These are phyloP conservation scores for Paramecium sexaurelia DNA, from an alignment of 73 alveolate species.

Conservation along the genomic window DNA sequence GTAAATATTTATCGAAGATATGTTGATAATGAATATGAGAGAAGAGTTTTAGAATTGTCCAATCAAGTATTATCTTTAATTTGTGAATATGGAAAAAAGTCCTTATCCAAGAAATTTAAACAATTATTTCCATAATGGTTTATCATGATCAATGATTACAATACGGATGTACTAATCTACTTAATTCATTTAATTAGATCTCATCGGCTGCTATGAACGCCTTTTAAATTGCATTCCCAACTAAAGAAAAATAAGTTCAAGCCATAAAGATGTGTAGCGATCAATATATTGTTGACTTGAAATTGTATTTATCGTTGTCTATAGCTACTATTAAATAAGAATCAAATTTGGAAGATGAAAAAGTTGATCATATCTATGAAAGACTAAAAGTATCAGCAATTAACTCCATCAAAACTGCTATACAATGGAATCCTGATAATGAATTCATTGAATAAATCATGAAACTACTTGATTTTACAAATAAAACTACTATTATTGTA, in stretches of 20 bases:
- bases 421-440: not conserved
- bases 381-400: constrained; percentile 23
- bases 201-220: not conserved
- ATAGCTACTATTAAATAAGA: not conserved
- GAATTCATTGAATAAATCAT: constrained; percentile 21
- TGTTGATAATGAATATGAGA: constrained; percentile 49
- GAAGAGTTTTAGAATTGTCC: not conserved
- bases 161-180: not conserved
- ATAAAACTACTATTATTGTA: not conserved
- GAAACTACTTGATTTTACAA: not conserved
- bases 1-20: constrained; percentile 3
- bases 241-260: constrained; percentile 14
- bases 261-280: constrained; percentile 34
- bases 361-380: constrained; percentile 9
- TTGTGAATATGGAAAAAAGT: constrained; percentile 28
- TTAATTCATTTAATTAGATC: not conserved
- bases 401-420: constrained; percentile 10
- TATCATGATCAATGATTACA: constrained; percentile 52
- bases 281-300: not conserved
- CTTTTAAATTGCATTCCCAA: constrained; percentile 28
- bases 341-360: not conserved
- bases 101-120: not conserved
- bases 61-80: not conserved
- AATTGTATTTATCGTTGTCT: not conserved
- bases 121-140: constrained; percentile 45